Conservation (phyloP, 129 eudicot genomes). For the Flaveria robusta region DNA sequence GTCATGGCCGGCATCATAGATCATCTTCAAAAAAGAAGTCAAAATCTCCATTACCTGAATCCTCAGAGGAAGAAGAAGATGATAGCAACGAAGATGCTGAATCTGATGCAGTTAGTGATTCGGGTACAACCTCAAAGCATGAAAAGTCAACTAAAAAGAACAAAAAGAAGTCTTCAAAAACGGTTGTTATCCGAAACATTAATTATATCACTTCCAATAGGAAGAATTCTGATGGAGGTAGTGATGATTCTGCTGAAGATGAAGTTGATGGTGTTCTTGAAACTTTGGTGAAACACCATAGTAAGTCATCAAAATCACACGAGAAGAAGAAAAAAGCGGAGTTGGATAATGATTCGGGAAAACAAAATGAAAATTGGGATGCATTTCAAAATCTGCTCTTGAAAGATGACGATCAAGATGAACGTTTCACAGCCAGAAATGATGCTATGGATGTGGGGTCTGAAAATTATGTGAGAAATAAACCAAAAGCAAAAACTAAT, state of each 20-base stretch:
- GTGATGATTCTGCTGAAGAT: constrained; percentile 52
- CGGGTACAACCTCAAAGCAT: constrained; percentile 48
- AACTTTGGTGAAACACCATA: constrained; percentile 60
- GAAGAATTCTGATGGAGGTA: constrained; percentile 62
- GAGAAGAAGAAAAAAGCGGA: constrained; percentile 50
- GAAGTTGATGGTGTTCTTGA: constrained; percentile 71
- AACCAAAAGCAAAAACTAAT: constrained; percentile 30
- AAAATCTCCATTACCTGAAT: constrained; percentile 40
- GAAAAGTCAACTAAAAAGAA: constrained; percentile 58
- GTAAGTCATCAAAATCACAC: constrained; percentile 50
- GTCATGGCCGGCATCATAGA: constrained; percentile 50
- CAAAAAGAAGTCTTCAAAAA: constrained; percentile 78
- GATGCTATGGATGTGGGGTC: constrained; percentile 45
- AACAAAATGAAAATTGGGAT: constrained; percentile 63
- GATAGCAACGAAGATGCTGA: constrained; percentile 47
- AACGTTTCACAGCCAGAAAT: constrained; percentile 34
- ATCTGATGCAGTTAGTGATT: constrained; percentile 52
- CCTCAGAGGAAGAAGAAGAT: constrained; percentile 53
- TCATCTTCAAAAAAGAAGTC: constrained; percentile 70
- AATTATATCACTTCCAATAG: constrained; percentile 84
- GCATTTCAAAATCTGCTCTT: constrained; percentile 79
- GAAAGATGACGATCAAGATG: constrained; percentile 56
- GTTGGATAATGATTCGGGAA: constrained; percentile 33
- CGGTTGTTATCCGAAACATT: constrained; percentile 90
- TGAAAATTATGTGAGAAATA: constrained; percentile 43